Percentiles rank a stretch among this genome's conserved stretches.
phyloP scores from a whole-genome alignment of 1,284 basidiomycete genomes.

The Sphaerobolus stellatus region DNA sequence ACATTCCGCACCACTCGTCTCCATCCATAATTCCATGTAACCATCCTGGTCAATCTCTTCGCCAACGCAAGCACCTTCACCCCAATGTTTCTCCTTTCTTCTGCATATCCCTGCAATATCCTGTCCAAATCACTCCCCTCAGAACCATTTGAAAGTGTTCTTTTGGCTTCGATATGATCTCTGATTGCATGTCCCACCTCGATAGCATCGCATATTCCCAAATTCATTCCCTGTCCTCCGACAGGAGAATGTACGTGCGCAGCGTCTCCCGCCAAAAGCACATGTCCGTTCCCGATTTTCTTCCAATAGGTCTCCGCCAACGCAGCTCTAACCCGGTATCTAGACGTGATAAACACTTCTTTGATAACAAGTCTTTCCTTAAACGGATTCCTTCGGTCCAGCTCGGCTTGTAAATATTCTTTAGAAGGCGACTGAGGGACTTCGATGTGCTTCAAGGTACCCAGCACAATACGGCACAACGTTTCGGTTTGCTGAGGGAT shows the following conservation, averaged over 20 bases:
- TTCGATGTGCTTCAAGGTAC: constrained; percentile 24
- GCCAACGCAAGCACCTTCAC: not conserved
- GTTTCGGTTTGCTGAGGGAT: constrained; percentile 11
- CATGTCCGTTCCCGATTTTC: constrained; percentile 23
- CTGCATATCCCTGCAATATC: not conserved
- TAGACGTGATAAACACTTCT: constrained; percentile 34
- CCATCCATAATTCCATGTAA: not conserved
- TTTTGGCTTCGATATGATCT: too few relatives aligned
- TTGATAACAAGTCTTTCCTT: constrained; percentile 24
- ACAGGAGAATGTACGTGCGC: constrained; percentile 45
- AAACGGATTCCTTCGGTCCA: constrained; percentile 27
- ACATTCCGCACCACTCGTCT: not conserved
- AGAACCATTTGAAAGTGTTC: not conserved
- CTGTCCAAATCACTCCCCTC: too few relatives aligned
- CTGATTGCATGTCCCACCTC: constrained; percentile 26
- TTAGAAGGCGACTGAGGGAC: constrained; percentile 28
- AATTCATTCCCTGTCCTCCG: constrained; percentile 48
- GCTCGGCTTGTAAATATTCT: constrained; percentile 34
- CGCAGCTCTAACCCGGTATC: constrained; percentile 37
- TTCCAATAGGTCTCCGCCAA: constrained; percentile 36
- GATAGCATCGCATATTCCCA: constrained; percentile 42
- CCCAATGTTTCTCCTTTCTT: not conserved
- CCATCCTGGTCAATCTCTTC: not conserved
- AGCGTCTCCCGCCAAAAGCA: constrained; percentile 43
- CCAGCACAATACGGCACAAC: constrained; percentile 31